Evolutionary conservation across 1,139 yeast genomes (phyloP).

Genomic region (Saccharomyces uvarum): DNA sequence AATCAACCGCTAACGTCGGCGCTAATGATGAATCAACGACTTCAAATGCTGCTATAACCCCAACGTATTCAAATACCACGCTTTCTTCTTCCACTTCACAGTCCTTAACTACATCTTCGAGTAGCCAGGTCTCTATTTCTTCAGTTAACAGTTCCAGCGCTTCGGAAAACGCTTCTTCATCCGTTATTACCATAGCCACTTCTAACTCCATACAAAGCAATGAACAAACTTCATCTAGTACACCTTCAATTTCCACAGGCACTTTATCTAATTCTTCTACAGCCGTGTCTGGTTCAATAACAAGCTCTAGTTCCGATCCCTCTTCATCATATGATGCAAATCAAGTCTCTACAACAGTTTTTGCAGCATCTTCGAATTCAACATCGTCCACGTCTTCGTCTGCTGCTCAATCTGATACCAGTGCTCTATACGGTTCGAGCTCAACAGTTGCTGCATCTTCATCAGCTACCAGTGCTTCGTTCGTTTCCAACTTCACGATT

Average conservation of each 20-base stretch:
- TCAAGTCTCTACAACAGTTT: neutral
- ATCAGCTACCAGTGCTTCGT: neutral
- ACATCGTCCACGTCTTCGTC: conserved; percentile 4
- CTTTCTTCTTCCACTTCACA: neutral
- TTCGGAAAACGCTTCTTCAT: neutral
- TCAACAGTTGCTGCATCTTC: neutral
- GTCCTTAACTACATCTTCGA: neutral
- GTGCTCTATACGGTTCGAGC: neutral
- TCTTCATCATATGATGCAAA: neutral
- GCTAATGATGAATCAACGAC: neutral
- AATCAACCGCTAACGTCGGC: neutral
- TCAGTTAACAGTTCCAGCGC: neutral
- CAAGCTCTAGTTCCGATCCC: neutral
- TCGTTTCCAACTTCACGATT: neutral
- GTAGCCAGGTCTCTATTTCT: neutral
- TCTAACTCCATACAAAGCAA: neutral
- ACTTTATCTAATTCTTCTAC: neutral
- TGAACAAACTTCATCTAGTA: neutral
- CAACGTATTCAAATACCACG: conserved; percentile 1
- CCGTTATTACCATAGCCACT: neutral
- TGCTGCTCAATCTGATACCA: neutral
- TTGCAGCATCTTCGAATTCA: conserved; percentile 1
- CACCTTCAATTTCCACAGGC: neutral
- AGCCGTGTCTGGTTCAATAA: neutral
- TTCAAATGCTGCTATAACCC: neutral